These are phyloP conservation scores for Ceratocystis alfenasii DNA, from an alignment of 2,329 filamentous ascomycete species.

Conservation along the genomic window DNA sequence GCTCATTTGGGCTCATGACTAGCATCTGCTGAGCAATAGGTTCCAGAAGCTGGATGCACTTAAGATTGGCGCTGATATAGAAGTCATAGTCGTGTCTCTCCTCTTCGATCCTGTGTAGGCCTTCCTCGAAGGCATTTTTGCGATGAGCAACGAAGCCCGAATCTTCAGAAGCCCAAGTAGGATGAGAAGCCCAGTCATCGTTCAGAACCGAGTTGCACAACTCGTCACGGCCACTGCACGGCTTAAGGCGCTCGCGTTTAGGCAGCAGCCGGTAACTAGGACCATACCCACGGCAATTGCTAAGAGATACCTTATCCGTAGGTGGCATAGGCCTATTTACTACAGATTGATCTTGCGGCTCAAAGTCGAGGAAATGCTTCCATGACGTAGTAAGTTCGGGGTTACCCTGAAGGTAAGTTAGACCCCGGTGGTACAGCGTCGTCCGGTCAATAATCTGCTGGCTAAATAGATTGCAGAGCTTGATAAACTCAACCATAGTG, in stretches of 20 bases:
- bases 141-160: constrained; percentile 94
- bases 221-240: constrained; percentile 87
- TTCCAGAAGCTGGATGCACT: constrained; percentile 91
- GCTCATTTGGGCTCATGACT: constrained; percentile 61
- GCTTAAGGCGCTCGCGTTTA: constrained; percentile 78
- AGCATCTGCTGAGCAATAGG: constrained; percentile 86
- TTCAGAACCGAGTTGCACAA: constrained; percentile 89
- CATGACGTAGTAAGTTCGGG: constrained; percentile 82
- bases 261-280: constrained; percentile 90
- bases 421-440: constrained; percentile 69
- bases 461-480: constrained; percentile 90
- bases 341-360: constrained; percentile 63
- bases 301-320: constrained; percentile 73
- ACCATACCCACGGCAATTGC: constrained; percentile 88
- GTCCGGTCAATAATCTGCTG: constrained; percentile 83
- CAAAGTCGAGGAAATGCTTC: constrained; percentile 68
- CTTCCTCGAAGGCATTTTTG: constrained; percentile 92
- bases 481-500: constrained; percentile 88
- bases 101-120: constrained; percentile 89
- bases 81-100: constrained; percentile 98
- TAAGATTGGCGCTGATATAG: constrained; percentile 88
- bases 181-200: constrained; percentile 96
- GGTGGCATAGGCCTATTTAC: constrained; percentile 68
- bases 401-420: constrained; percentile 76
- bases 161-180: constrained; percentile 97